phyloP scores from a whole-genome alignment of 495 filamentous ascomycete genomes.

The Tuber borchii region DNA sequence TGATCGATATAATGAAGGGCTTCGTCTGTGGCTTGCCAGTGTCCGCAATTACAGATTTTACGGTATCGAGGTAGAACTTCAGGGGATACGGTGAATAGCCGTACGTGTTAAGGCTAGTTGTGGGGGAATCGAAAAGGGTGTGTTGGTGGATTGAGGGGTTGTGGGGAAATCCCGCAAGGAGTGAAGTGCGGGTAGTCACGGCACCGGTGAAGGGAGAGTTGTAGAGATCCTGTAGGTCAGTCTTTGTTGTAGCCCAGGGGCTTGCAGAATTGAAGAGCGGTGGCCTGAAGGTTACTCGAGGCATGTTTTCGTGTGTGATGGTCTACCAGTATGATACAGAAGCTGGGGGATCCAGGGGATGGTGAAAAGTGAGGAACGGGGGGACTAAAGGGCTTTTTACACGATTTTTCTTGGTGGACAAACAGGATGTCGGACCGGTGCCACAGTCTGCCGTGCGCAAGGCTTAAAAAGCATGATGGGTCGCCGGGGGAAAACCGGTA shows the following conservation, averaged over 20 bases:
- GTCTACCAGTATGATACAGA: constrained; percentile 8
- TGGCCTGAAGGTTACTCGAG: constrained; percentile 50
- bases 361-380: not conserved
- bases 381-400: not conserved
- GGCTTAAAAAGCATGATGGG: not conserved
- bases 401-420: not conserved
- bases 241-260: constrained; percentile 60
- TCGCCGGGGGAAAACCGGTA: not conserved
- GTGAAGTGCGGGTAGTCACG: constrained; percentile 61
- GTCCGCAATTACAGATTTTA: constrained; percentile 53
- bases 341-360: not conserved
- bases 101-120: constrained; percentile 62
- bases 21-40: constrained; percentile 44
- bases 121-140: constrained; percentile 56
- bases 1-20: constrained; percentile 63
- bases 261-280: constrained; percentile 65
- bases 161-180: constrained; percentile 56
- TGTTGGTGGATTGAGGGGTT: constrained; percentile 58
- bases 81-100: constrained; percentile 65
- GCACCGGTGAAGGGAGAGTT: constrained; percentile 57
- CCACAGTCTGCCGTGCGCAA: not conserved
- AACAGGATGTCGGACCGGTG: not conserved
- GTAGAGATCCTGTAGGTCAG: constrained; percentile 54
- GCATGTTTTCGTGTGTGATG: constrained; percentile 5
- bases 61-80: constrained; percentile 57